Conservation (phyloP, 768 basidiomycete species). For the Lenzites betulinus region DNA sequence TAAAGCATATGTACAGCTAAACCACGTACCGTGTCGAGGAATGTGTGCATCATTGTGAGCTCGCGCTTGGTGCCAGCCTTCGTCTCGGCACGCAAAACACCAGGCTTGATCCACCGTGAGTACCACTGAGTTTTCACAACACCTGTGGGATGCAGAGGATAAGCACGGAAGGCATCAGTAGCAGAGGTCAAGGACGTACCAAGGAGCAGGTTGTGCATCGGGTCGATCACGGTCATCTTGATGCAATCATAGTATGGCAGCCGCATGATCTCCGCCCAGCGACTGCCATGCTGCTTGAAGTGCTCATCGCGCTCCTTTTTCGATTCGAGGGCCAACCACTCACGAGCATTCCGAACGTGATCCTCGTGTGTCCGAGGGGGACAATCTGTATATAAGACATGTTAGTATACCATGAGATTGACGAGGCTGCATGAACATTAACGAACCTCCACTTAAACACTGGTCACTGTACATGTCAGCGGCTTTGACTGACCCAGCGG, state of each 20-base stretch:
- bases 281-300: not conserved
- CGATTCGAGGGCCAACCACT: not conserved
- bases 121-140: constrained; percentile 2
- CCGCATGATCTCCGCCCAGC: not conserved
- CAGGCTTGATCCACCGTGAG: not conserved
- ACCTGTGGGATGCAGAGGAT: not conserved
- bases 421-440: not conserved
- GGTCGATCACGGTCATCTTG: not conserved
- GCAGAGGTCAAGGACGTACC: not conserved
- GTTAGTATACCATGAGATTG: too few relatives aligned
- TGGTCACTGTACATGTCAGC: not conserved
- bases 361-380: not conserved
- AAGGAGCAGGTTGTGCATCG: not conserved
- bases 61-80: not conserved
- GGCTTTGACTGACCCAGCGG: not conserved
- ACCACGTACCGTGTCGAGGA: not conserved
- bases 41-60: not conserved
- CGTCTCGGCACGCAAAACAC: not conserved
- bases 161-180: too few relatives aligned
- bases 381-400: not conserved
- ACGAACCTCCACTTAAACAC: not conserved
- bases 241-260: not conserved
- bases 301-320: not conserved
- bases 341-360: not conserved
- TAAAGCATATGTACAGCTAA: not conserved